A percentile compares a stretch with the other conserved stretches of the same genome.
Conservation (phyloP, 2,329 filamentous ascomycete genomes). For the Talaromyces piceae region DNA sequence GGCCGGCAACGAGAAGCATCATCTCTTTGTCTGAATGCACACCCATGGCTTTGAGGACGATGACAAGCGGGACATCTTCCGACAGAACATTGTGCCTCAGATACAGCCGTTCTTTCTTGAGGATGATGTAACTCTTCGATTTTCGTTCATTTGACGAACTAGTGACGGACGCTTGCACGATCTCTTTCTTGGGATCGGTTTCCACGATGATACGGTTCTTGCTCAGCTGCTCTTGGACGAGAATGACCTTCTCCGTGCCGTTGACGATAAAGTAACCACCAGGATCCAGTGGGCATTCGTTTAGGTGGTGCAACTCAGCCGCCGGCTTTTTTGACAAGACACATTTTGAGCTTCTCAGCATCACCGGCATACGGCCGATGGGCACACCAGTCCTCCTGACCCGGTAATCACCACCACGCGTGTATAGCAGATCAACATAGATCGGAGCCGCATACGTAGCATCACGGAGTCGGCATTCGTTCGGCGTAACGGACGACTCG, state of each 20-base stretch:
- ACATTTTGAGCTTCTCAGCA: slow-evolving; percentile 94
- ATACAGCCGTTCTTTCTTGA: slow-evolving; percentile 88
- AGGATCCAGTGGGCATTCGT: slow-evolving; percentile 92
- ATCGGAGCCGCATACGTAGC: slow-evolving; percentile 98
- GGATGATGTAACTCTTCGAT: slow-evolving; percentile 90
- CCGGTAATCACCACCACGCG: slow-evolving; percentile 70
- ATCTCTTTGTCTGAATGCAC: slow-evolving; percentile 94
- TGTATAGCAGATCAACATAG: slow-evolving; percentile 84
- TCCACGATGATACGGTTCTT: slow-evolving; percentile 99
- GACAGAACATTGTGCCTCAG: slow-evolving; percentile 88
- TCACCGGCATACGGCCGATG: slow-evolving; percentile 88
- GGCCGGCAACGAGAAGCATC: slow-evolving; percentile 78
- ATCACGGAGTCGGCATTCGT: slow-evolving; percentile 92
- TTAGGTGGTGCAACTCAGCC: slow-evolving; percentile 79
- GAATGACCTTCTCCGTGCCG: slow-evolving; percentile 95
- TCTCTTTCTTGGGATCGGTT: slow-evolving; percentile 80
- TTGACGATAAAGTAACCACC: slow-evolving; percentile 98
- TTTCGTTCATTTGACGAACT: slow-evolving; percentile 97
- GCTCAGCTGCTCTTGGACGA: slow-evolving; percentile 97
- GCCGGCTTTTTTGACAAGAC: slow-evolving; percentile 77
- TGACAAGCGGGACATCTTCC: slow-evolving; percentile 90
- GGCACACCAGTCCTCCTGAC: slow-evolving; percentile 61
- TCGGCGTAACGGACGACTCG: slow-evolving; percentile 64
- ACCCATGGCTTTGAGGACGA: slow-evolving; percentile 86
- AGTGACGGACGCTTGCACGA: slow-evolving; percentile 92